Evolutionary conservation across 148 eudicot genomes (phyloP), one percentile per base, ranked within the genome.

Genomic region (Chenopodium quinoa): DNA sequence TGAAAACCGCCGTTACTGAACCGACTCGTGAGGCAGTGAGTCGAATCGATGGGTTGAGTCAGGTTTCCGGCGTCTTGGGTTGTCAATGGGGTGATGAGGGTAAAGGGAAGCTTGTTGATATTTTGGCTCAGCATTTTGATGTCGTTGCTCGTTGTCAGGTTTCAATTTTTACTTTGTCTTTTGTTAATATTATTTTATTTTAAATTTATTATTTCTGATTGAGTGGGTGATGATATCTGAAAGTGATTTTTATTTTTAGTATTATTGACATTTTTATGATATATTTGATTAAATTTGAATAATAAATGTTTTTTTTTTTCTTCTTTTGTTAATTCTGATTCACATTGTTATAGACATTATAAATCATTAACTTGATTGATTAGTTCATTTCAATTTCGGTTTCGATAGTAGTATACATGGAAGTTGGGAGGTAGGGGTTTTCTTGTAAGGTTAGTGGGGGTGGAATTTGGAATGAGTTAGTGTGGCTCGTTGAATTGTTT

Each of bases 81-180:
- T 89, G 90, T 73, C 99, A 96, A 79, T 96, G 97, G 99, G 98
- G 98, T 10, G 98, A 96, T 75, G 98, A 93, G 76, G 98, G 99
- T 23, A 96, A 96, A 74, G 98, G 98, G 7, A 96, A 93, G 75
- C 97, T 96, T 40, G 97, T 96, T 29, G 99, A 96, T 84, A 89
- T 96, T 54, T 69, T 92, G 76, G 98, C 94, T 20, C 76, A 87
- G 73, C 95, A 93, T 64, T 96, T 93, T 66, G 97, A 96, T 71
- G 83, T 96, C 37, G 98, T 96, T 56, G 99, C 99, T 60, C 97
- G 99, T 65, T 96, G 99, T 85, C 99, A 96, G 94, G 99, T 93
- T 44, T 22, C 4, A 14, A 5, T 2, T 27, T 50, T 4, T 60
- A 32, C 22, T 23, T 1, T 19, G 22, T 8, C 7, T 4, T 22